Evolutionary conservation across 1,284 basidiomycete species (phyloP).

Genomic region (Pseudozyma thailandica): DNA sequence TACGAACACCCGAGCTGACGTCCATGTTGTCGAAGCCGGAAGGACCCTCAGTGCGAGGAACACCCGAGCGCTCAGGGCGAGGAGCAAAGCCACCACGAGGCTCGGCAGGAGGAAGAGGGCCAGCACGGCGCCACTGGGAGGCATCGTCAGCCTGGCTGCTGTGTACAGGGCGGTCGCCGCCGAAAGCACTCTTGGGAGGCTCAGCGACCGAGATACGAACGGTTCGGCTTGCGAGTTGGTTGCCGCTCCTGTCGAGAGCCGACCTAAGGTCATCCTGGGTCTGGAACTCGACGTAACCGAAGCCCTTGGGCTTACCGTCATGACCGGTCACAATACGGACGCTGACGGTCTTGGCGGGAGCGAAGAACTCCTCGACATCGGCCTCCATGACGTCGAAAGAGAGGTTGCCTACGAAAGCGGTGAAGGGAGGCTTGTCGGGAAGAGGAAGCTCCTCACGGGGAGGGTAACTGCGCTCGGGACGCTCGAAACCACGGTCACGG

Average conservation of each 20-base stretch:
- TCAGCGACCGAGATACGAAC: constrained; percentile 95
- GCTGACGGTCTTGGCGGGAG: constrained; percentile 73
- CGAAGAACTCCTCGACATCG: constrained; percentile 80
- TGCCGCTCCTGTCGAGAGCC: constrained; percentile 70
- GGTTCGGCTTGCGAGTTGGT: constrained; percentile 77
- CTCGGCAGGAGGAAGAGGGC: constrained; percentile 73
- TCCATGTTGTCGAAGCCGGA: constrained; percentile 66
- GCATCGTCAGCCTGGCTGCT: constrained; percentile 70
- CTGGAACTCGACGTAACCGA: constrained; percentile 95
- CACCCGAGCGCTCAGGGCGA: constrained; percentile 45
- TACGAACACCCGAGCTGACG: constrained; percentile 57
- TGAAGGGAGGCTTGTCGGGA: constrained; percentile 93
- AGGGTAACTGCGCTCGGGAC: constrained; percentile 46
- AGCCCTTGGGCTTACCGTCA: constrained; percentile 90
- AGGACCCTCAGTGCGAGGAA: constrained; percentile 24
- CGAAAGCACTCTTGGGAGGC: constrained; percentile 72
- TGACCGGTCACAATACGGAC: constrained; percentile 92
- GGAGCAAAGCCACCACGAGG: constrained; percentile 49
- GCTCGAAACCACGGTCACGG: constrained; percentile 56
- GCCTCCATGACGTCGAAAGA: constrained; percentile 88
- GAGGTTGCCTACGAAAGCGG: constrained; percentile 94
- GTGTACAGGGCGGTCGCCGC: constrained; percentile 45
- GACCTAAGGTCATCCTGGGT: constrained; percentile 84
- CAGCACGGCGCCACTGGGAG: constrained; percentile 83
- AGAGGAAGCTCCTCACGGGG: constrained; percentile 89